phyloP scores from a whole-genome alignment of 768 basidiomycete genomes.

The Xerocomus spinulosus region DNA sequence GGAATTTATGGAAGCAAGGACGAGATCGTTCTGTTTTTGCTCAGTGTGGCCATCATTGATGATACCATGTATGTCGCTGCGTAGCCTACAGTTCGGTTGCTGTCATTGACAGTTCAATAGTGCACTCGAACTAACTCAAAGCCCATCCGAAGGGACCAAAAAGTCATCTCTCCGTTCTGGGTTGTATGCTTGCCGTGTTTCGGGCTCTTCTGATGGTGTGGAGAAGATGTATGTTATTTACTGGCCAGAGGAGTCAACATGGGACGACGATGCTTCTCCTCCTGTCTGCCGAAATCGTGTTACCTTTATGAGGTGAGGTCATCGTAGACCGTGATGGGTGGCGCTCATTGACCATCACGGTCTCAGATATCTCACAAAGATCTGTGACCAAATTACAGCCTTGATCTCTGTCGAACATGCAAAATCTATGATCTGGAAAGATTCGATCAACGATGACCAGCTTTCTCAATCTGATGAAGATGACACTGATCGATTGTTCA shows the following conservation, averaged over 20 bases:
- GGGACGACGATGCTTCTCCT: constrained; percentile 45
- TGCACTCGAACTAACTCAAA: constrained; percentile 9
- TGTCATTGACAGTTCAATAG: background rate
- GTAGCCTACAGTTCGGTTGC: background rate
- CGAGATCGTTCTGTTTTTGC: constrained; percentile 45
- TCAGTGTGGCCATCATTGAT: constrained; percentile 33
- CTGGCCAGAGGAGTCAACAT: constrained; percentile 59
- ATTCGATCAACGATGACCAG: constrained; percentile 37
- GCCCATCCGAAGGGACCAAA: constrained; percentile 1
- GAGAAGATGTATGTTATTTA: constrained; percentile 45
- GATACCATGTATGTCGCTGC: constrained; percentile 34
- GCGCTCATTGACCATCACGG: constrained; percentile 2
- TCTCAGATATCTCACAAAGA: constrained; percentile 53
- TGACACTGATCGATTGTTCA: constrained; percentile 46
- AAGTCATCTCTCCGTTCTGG: constrained; percentile 16
- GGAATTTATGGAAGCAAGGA: constrained; percentile 55
- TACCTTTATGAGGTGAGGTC: constrained; percentile 54
- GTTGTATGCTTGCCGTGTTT: constrained; percentile 13
- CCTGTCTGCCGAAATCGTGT: constrained; percentile 48
- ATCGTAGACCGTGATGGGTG: background rate
- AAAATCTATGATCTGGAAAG: constrained; percentile 41
- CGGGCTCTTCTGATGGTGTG: background rate
- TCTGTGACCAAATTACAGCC: constrained; percentile 50
- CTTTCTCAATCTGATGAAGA: constrained; percentile 32
- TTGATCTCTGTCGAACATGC: constrained; percentile 48